Evolutionary conservation across 2,329 filamentous ascomycete genomes (phyloP).

Genomic region (Arthrobotrys iridis): DNA sequence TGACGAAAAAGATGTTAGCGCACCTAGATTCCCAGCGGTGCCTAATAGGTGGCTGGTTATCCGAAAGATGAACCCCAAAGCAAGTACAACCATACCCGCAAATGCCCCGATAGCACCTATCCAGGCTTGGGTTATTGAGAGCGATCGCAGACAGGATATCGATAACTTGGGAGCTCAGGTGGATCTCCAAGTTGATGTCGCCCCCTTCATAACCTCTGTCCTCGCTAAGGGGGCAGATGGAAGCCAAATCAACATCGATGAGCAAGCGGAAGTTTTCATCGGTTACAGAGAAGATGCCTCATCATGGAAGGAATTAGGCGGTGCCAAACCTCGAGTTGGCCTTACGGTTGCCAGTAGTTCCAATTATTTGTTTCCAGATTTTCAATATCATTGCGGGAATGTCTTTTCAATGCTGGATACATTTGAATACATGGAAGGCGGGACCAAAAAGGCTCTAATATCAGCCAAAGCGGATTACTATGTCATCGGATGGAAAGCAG

Average conservation of each 20-base stretch:
- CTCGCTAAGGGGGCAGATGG: not conserved
- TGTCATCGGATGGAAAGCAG: slow-evolving; percentile 62
- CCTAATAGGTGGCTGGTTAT: slow-evolving; percentile 62
- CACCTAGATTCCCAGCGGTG: slow-evolving; percentile 38
- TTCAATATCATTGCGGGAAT: slow-evolving; percentile 62
- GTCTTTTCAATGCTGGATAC: slow-evolving; percentile 63
- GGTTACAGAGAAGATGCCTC: slow-evolving; percentile 59
- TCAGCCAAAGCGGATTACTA: slow-evolving; percentile 62
- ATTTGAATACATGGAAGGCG: slow-evolving; percentile 59
- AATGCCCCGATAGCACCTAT: slow-evolving; percentile 21
- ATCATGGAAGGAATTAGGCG: slow-evolving; percentile 53
- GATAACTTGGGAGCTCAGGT: slow-evolving; percentile 58
- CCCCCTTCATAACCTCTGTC: slow-evolving; percentile 61
- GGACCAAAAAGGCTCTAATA: slow-evolving; percentile 46
- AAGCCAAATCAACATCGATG: slow-evolving; percentile 56
- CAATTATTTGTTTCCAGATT: slow-evolving; percentile 64
- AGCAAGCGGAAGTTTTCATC: slow-evolving; percentile 64
- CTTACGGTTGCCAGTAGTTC: slow-evolving; percentile 54
- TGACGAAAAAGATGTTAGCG: not conserved
- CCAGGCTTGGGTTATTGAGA: slow-evolving; percentile 62
- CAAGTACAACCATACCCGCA: slow-evolving; percentile 19
- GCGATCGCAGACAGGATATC: slow-evolving; percentile 60
- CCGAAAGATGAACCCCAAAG: slow-evolving; percentile 57
- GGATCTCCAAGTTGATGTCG: slow-evolving; percentile 62
- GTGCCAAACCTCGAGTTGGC: slow-evolving; percentile 17